A percentile compares a stretch with the other conserved stretches of the same genome.
Conservation (phyloP, 495 filamentous ascomycete species). For the Penicillium robsamsonii region DNA sequence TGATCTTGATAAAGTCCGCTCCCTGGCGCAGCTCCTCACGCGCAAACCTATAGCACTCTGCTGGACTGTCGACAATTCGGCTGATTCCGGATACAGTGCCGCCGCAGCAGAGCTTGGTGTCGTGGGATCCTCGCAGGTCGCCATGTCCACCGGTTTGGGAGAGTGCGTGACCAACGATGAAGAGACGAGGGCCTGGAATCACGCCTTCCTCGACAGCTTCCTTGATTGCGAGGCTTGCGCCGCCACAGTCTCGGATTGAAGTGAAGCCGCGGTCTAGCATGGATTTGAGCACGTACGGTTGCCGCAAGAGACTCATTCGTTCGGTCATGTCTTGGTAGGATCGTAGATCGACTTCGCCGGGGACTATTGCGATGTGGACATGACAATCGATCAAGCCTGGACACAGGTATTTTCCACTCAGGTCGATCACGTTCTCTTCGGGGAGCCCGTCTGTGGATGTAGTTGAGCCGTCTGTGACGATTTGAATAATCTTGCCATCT, state of each 20-base stretch:
- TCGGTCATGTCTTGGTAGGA: slow-evolving; percentile 25
- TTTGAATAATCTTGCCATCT: slow-evolving; percentile 24
- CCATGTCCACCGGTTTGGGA: slow-evolving; percentile 56
- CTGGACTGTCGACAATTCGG: slow-evolving; percentile 47
- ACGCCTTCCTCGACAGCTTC: slow-evolving; percentile 49
- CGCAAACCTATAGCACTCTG: slow-evolving; percentile 46
- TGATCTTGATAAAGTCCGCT: slow-evolving; percentile 58
- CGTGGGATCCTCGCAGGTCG: slow-evolving; percentile 38
- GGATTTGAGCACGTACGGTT: slow-evolving; percentile 23
- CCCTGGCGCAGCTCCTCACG: slow-evolving; percentile 52
- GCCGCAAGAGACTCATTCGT: slow-evolving; percentile 15
- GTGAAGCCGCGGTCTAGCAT: slow-evolving; percentile 56
- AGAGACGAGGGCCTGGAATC: slow-evolving; percentile 44
- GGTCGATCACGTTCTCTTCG: slow-evolving; percentile 30
- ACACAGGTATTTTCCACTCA: slow-evolving; percentile 46
- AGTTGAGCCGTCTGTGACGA: slow-evolving; percentile 10
- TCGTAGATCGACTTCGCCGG: slow-evolving; percentile 34
- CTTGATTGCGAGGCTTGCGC: slow-evolving; percentile 47
- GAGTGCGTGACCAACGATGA: slow-evolving; percentile 43
- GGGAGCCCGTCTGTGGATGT: background rate
- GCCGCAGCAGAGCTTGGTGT: slow-evolving; percentile 41
- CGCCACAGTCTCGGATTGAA: slow-evolving; percentile 51
- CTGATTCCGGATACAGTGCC: slow-evolving; percentile 29
- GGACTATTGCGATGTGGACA: slow-evolving; percentile 51
- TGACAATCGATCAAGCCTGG: slow-evolving; percentile 61